Evolutionary conservation across 768 basidiomycete species (phyloP), one percentile per base, ranked within the genome.

Genomic region (Tubosaeta brunneosetosa): DNA sequence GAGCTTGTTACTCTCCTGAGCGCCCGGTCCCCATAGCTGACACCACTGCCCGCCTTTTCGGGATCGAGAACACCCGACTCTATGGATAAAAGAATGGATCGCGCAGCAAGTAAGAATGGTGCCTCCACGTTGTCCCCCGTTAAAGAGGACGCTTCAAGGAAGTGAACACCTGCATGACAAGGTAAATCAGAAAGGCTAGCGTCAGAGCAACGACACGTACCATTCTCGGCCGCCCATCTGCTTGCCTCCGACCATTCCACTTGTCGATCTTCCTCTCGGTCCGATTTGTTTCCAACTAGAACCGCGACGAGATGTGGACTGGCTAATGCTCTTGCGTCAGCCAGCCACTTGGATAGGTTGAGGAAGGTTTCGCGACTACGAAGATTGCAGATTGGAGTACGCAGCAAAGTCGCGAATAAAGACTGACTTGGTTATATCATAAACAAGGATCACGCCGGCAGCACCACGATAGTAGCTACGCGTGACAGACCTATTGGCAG

Each of bases 211-310:
- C 3, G 13, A 38, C 36, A 63, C 77, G 55, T 59, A 93, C 94
- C 89, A 67, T 98, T 94, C 68, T 94, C 91, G 45, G 93, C 88
- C 17, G 97, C 95, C 94, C 94, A 99, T 64, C 82, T 77, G 62
- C 90, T 92, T 10, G 92, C 97, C 71, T 99, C 97, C 25, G 86
- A 80, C 85, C 91, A 97, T 61, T 95, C 91, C 36, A 99, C 94
- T 69, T 98, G 90, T 48, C 97, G 76, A 47, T 93, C 92, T 47
- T 97, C 94, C 63, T 97, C 95, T 61, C 84, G 78, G 69, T 99
- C 97, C 13, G 88, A 82, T 74, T 99, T 98, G 71, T 94, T 97
- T 44, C 97, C 97, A 17, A 99, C 93, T 14, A 95, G 75, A 37
- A 94, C 90, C 1, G 83, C 82, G 50, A 95, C 91, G 3, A 97